phyloP scores from a whole-genome alignment of 2,329 filamentous ascomycete species.

The Geosmithia flava region DNA sequence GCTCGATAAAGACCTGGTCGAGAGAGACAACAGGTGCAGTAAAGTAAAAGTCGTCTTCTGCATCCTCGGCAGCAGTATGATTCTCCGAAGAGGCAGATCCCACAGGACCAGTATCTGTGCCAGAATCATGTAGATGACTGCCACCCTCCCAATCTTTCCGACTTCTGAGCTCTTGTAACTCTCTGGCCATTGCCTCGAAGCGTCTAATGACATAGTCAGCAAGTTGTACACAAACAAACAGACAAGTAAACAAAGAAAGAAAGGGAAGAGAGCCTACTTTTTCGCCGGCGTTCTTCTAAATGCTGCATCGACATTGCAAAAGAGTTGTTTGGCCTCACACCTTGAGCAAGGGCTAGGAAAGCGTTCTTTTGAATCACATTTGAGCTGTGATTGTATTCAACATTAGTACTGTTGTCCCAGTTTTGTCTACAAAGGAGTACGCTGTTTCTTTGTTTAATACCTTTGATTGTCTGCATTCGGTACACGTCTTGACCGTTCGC shows the following conservation, averaged over 20 bases:
- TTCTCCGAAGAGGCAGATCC: conserved; percentile 1
- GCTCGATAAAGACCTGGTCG: not conserved
- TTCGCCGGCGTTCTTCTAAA: conserved; percentile 16
- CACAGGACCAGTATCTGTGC: not conserved
- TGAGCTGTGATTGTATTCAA: too few species aligned
- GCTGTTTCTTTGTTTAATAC: not conserved
- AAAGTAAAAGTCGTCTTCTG: conserved; percentile 1
- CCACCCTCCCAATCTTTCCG: conserved; percentile 4
- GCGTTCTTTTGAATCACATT: conserved; percentile 16
- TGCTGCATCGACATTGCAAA: conserved; percentile 16
- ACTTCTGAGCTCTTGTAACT: conserved; percentile 15
- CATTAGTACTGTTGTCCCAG: too few species aligned
- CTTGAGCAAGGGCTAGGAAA: conserved; percentile 17
- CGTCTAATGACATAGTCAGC: conserved; percentile 7
- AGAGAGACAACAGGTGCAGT: not conserved
- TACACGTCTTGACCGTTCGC: conserved; percentile 1
- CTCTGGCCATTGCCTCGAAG: conserved; percentile 17
- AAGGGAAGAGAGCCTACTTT: conserved; percentile 9
- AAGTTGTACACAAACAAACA: too few species aligned
- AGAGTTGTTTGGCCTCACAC: conserved; percentile 13
- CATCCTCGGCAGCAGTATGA: conserved; percentile 10
- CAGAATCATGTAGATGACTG: not conserved
- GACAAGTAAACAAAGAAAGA: not conserved
- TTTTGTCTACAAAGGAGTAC: too few species aligned
- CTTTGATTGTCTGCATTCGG: conserved; percentile 3